Percentiles rank a stretch among this genome's conserved stretches.
phyloP scores from a whole-genome alignment of 306 rosid genomes.

The Lupinus albus region DNA sequence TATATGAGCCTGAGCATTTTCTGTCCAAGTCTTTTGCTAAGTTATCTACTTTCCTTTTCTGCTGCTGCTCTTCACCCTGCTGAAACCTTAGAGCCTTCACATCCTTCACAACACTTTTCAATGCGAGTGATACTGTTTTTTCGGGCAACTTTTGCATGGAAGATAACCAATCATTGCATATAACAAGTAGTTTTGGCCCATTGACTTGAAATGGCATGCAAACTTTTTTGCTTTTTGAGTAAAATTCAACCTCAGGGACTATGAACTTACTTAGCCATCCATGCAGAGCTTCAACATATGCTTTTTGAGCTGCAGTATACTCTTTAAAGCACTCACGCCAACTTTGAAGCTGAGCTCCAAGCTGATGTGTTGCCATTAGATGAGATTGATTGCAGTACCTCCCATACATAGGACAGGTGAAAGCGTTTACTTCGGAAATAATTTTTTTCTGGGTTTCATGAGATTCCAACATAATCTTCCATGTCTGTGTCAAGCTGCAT shows the following conservation, averaged over 20 bases:
- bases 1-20: slow-evolving; percentile 52
- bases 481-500: slow-evolving; percentile 80
- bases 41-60: slow-evolving; percentile 78
- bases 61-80: slow-evolving; percentile 85
- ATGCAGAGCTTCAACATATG: slow-evolving; percentile 78
- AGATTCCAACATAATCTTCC: slow-evolving; percentile 81
- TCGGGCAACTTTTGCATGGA: slow-evolving; percentile 74
- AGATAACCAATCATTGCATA: slow-evolving; percentile 74
- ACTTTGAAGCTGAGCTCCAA: slow-evolving; percentile 77
- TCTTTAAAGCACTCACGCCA: slow-evolving; percentile 72
- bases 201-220: slow-evolving; percentile 51
- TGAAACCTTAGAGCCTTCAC: slow-evolving; percentile 67
- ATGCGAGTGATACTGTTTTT: slow-evolving; percentile 58
- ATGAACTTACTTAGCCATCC: slow-evolving; percentile 88
- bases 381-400: slow-evolving; percentile 81
- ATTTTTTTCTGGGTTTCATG: slow-evolving; percentile 92
- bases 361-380: slow-evolving; percentile 73
- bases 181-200: slow-evolving; percentile 78
- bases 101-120: slow-evolving; percentile 69
- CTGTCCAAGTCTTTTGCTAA: slow-evolving; percentile 65
- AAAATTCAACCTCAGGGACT: slow-evolving; percentile 76
- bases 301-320: slow-evolving; percentile 73
- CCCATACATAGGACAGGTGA: slow-evolving; percentile 59
- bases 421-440: slow-evolving; percentile 72
- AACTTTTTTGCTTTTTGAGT: slow-evolving; percentile 59